phyloP scores from a whole-genome alignment of 805 yeast genomes.

The Lachancea meyersii region DNA sequence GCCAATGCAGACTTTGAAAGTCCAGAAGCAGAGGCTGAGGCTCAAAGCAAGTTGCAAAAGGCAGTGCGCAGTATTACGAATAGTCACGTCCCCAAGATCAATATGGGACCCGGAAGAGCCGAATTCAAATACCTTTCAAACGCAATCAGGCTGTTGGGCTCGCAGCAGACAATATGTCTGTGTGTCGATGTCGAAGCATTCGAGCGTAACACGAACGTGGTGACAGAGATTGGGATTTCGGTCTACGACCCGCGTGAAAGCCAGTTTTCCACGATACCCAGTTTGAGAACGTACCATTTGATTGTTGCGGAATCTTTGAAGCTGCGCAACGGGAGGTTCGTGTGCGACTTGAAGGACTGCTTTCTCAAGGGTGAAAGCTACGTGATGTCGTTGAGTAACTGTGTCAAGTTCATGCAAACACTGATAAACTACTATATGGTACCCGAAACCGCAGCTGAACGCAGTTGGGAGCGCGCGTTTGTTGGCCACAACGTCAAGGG shows the following conservation, averaged over 20 bases:
- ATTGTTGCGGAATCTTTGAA: conserved; percentile 40
- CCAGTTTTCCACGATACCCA: conserved; percentile 35
- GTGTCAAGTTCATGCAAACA: conserved; percentile 37
- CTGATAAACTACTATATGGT: conserved; percentile 41
- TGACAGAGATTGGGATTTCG: conserved; percentile 55
- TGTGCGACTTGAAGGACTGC: conserved; percentile 46
- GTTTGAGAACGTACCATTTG: conserved; percentile 38
- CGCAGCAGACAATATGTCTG: conserved; percentile 33
- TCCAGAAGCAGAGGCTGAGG: background rate
- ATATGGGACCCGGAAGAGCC: conserved; percentile 18
- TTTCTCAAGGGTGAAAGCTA: conserved; percentile 47
- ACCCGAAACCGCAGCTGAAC: conserved; percentile 23
- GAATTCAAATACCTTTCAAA: conserved; percentile 20
- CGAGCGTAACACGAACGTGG: conserved; percentile 37
- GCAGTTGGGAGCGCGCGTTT: conserved; percentile 33
- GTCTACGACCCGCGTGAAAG: conserved; percentile 51
- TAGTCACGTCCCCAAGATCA: conserved; percentile 22
- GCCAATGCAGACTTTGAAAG: background rate
- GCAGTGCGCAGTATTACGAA: conserved; percentile 14
- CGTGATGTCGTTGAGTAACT: conserved; percentile 35
- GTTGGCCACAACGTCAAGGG: conserved; percentile 58
- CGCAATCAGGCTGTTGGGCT: conserved; percentile 18
- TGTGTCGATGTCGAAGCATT: conserved; percentile 54
- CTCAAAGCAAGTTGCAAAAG: conserved; percentile 11
- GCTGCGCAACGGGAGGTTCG: conserved; percentile 46